Conservation (phyloP, 1,284 basidiomycete genomes). For the Ustilago trichophora region DNA sequence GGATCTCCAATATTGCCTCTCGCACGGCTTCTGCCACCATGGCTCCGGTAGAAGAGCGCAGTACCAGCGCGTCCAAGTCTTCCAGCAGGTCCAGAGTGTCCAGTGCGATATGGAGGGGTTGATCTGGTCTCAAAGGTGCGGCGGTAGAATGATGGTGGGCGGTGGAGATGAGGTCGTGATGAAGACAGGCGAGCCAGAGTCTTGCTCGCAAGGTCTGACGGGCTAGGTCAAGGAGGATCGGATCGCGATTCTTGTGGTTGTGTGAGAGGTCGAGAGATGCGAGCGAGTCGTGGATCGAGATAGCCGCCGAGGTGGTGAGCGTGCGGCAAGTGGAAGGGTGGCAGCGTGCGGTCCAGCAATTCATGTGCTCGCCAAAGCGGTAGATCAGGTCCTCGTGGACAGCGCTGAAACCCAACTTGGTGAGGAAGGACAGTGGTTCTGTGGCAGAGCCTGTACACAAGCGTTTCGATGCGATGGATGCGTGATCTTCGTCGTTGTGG, state of each 20-base stretch:
- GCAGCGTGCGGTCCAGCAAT: constrained; percentile 13
- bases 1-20: too few species aligned
- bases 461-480: too few species aligned
- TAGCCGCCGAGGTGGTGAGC: constrained; percentile 2
- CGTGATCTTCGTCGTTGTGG: too few species aligned
- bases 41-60: too few species aligned
- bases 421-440: constrained; percentile 12
- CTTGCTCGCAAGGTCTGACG: constrained; percentile 25
- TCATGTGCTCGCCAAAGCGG: constrained; percentile 1
- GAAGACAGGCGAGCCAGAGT: constrained; percentile 30
- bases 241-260: too few species aligned
- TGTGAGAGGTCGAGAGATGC: too few species aligned
- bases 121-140: constrained; percentile 24
- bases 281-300: constrained; percentile 29
- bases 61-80: too few species aligned
- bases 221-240: constrained; percentile 36
- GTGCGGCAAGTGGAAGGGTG: background rate
- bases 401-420: constrained; percentile 12
- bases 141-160: constrained; percentile 1
- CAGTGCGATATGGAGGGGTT: constrained; percentile 39
- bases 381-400: constrained; percentile 12
- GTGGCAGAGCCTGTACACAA: too few species aligned
- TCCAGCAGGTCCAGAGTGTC: constrained; percentile 43
- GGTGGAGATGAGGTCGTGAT: constrained; percentile 19
- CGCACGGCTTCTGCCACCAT: too few species aligned